Evolutionary conservation across 257 asterid genomes (phyloP).

Genomic region (Gentiana macrophylla): DNA sequence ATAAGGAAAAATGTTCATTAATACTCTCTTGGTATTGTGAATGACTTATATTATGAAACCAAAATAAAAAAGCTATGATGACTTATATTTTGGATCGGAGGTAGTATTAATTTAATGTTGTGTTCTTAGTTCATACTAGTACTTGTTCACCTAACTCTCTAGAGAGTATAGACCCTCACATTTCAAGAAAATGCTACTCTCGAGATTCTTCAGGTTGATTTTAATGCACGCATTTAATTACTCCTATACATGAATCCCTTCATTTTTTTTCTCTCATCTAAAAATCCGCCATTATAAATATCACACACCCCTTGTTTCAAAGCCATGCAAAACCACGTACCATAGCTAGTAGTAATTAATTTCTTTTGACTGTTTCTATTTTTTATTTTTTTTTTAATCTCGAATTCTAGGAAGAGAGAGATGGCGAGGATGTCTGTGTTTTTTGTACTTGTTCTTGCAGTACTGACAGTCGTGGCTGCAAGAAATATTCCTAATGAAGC

Average conservation of each 20-base stretch:
- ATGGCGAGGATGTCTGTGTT: slow-evolving; percentile 35
- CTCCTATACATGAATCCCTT: slow-evolving; percentile 9
- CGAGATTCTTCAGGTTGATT: slow-evolving; percentile 15
- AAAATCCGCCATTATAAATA: slow-evolving; percentile 29
- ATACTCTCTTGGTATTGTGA: too few species aligned
- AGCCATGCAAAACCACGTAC: slow-evolving; percentile 4
- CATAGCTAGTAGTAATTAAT: too few species aligned
- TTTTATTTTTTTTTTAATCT: background rate
- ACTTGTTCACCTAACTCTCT: slow-evolving; percentile 26
- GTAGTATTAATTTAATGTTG: too few species aligned
- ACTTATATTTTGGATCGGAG: too few species aligned
- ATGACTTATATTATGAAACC: too few species aligned
- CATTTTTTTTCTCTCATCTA: slow-evolving; percentile 17
- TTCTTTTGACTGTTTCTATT: background rate
- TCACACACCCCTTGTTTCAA: background rate
- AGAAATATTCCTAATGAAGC: slow-evolving; percentile 36
- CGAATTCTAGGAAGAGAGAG: background rate
- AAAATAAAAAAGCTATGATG: too few species aligned
- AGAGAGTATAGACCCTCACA: background rate
- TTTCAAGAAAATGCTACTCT: slow-evolving; percentile 13
- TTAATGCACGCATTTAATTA: slow-evolving; percentile 11
- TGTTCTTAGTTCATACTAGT: too few species aligned
- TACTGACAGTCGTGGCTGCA: slow-evolving; percentile 30
- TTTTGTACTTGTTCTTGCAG: slow-evolving; percentile 23
- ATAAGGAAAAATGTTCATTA: too few species aligned